Percentiles rank a stretch among this genome's conserved stretches.
These are phyloP conservation scores for Groenewaldozyma auringiensis DNA, from an alignment of 1,139 yeast species.

Conservation along the genomic window DNA sequence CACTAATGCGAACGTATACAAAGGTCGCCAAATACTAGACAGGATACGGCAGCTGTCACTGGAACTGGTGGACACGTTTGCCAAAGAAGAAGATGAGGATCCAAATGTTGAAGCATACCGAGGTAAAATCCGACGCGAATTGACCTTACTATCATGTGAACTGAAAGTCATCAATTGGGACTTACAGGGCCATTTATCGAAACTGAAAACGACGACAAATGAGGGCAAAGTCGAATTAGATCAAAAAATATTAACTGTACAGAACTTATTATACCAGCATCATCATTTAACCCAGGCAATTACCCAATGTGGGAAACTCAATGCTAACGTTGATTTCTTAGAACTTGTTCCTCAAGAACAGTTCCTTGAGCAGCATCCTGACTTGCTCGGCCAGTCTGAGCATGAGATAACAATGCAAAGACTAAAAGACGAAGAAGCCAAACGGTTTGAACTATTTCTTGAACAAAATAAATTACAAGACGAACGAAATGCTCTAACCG, in stretches of 20 bases:
- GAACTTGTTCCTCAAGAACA: slow-evolving; percentile 28
- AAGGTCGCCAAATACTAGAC: background rate
- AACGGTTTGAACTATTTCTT: slow-evolving; percentile 24
- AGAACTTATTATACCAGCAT: slow-evolving; percentile 30
- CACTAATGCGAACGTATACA: background rate
- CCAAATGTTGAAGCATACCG: background rate
- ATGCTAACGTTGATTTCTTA: slow-evolving; percentile 23
- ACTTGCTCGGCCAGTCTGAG: slow-evolving; percentile 13
- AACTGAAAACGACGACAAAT: slow-evolving; percentile 19
- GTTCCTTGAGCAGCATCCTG: slow-evolving; percentile 25
- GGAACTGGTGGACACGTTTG: background rate
- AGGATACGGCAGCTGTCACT: background rate
- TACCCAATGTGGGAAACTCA: slow-evolving; percentile 24
- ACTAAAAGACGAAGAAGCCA: slow-evolving; percentile 27
- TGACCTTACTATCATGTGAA: slow-evolving; percentile 19
- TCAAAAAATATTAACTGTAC: slow-evolving; percentile 25
- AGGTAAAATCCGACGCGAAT: slow-evolving; percentile 14
- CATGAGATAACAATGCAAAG: slow-evolving; percentile 28
- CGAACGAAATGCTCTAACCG: slow-evolving; percentile 18
- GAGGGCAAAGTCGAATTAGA: slow-evolving; percentile 25
- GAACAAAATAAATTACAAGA: slow-evolving; percentile 21
- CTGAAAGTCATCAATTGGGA: slow-evolving; percentile 24
- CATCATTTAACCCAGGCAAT: slow-evolving; percentile 28
- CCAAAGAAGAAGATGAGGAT: slow-evolving; percentile 17
- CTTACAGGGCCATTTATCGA: slow-evolving; percentile 20